Base-by-base conservation (phyloP, 768 basidiomycete species). In the Leccinum aurantiacum region DNA sequence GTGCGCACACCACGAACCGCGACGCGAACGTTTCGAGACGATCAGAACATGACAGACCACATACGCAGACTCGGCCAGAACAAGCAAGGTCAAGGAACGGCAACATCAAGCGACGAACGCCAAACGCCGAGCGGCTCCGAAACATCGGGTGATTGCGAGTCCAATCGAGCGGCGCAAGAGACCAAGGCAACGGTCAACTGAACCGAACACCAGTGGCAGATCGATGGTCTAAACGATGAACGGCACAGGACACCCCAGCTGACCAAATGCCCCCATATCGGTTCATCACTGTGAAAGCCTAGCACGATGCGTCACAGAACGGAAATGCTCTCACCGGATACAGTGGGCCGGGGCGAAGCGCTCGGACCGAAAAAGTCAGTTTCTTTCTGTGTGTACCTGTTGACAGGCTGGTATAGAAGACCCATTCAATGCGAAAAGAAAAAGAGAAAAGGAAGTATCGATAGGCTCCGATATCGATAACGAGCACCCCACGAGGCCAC, bases 391-490 rank as follows among this genome's bases (percentile, higher is more conserved):
- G 2, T 59, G 47, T 27, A 1, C 25, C 25, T 55, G n/a, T 54
- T 63, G 54, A n/a, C 27, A 35, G 3, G 5, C 19, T 47, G 17
- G 22, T 14, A 60, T 54, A 52, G 38, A 61, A 53, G 48, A 29
- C 49, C 50, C 10, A 57, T 37, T 24, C n/a, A 37, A 57, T 19
- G 10, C 41, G 41, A 44, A 44, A 44, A 41, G 38, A 41, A 17
- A n/a, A 44, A 44, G n/a, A 44, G n/a, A 6, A 44, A 44, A 19
- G 41, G 41, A 49, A 24, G 51, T 31, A 13, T 8, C 48, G 64
- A 65, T 65, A 56, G 65, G 6, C 64, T 66, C 38, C 47, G 66
- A 68, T 68, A 64, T 56, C 53, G 35, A 22, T 27, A 44, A 44
- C 41, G n/a, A 44, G 4, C 41, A 17, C 41, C n/a, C 58, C 66